These are phyloP conservation scores for Tremella yokohamensis DNA, from an alignment of 768 basidiomycete genomes.

Conservation along the genomic window DNA sequence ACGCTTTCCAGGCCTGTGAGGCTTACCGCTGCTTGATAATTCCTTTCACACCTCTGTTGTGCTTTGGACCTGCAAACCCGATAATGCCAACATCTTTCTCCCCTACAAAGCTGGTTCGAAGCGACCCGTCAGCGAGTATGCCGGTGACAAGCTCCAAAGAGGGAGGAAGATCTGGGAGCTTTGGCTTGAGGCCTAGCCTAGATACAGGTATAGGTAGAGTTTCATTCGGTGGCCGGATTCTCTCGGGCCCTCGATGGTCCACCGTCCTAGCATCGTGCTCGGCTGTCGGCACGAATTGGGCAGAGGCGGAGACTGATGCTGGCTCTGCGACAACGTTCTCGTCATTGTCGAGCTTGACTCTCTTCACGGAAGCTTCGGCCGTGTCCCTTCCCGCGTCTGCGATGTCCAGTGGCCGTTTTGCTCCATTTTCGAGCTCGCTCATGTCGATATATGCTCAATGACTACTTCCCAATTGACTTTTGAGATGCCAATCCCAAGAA, in stretches of 20 bases:
- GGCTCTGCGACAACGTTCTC: too few species aligned
- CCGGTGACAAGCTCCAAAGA: constrained; percentile 38
- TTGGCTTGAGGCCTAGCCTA: constrained; percentile 32
- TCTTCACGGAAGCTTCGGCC: too few species aligned
- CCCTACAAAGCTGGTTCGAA: constrained; percentile 29
- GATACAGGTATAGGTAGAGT: constrained; percentile 29
- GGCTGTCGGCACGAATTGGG: too few species aligned
- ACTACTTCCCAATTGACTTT: too few species aligned
- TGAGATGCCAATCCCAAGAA: too few species aligned
- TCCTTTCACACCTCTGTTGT: constrained; percentile 59
- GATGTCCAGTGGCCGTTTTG: too few species aligned
- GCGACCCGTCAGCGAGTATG: constrained; percentile 24
- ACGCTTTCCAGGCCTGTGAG: neutral
- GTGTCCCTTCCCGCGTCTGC: too few species aligned
- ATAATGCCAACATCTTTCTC: constrained; percentile 39
- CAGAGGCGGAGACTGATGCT: too few species aligned
- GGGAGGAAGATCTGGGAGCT: constrained; percentile 29
- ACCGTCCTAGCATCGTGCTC: too few species aligned
- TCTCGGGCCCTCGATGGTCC: neutral
- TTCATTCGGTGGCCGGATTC: constrained; percentile 10
- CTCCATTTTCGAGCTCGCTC: too few species aligned
- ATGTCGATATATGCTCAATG: too few species aligned
- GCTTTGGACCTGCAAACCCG: constrained; percentile 29
- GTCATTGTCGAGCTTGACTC: too few species aligned
- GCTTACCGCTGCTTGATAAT: constrained; percentile 94